Conservation (phyloP, 2,329 filamentous ascomycete genomes). For the Neofusicoccum umdonicola region DNA sequence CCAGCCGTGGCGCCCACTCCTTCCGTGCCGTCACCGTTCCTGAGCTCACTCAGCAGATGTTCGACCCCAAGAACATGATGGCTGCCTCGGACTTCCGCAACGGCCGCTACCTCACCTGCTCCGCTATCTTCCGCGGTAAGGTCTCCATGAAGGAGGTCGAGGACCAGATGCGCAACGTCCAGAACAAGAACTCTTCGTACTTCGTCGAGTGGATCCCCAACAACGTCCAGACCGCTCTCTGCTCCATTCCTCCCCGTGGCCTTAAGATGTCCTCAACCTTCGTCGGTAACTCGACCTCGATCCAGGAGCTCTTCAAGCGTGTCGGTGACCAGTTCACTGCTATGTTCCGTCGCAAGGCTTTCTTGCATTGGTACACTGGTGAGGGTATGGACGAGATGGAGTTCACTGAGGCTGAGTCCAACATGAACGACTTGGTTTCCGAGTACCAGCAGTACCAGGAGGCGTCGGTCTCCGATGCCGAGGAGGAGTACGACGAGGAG, state of each 20-base stretch:
- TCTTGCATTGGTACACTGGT: conserved; percentile 99
- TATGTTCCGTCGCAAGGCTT: conserved; percentile 99
- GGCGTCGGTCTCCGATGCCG: conserved; percentile 92
- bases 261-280: conserved; percentile 99
- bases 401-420: conserved; percentile 99
- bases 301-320: conserved; percentile 99
- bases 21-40: conserved; percentile 98
- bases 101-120: conserved; percentile 99
- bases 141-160: conserved; percentile 99
- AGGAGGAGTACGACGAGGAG: conserved; percentile 94
- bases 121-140: conserved; percentile 99
- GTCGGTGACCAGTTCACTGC: conserved; percentile 99
- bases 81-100: conserved; percentile 99
- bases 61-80: conserved; percentile 99
- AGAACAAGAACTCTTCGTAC: conserved; percentile 99
- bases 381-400: conserved; percentile 99
- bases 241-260: conserved; percentile 95
- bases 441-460: conserved; percentile 99
- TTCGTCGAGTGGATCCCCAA: conserved; percentile 99
- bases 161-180: conserved; percentile 99
- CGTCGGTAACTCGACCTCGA: conserved; percentile 98
- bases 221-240: conserved; percentile 99
- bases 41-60: conserved; percentile 99
- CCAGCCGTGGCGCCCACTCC: conserved; percentile 83
- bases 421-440: conserved; percentile 99